These are phyloP conservation scores for Arctium lappa DNA, from an alignment of 129 eudicot species.

Conservation along the genomic window DNA sequence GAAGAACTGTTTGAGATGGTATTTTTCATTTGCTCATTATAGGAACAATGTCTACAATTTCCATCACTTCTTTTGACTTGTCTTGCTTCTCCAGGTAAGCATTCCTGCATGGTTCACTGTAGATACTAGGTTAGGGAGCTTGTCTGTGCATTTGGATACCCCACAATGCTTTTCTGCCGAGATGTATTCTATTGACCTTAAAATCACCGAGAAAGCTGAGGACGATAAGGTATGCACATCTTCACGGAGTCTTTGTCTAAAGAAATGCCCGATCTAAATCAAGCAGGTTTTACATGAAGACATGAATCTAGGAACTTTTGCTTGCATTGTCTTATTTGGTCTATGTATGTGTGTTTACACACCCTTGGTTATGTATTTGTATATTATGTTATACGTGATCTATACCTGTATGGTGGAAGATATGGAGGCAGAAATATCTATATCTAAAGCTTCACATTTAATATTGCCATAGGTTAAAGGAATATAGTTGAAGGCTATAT, in stretches of 20 bases:
- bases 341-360: neutral
- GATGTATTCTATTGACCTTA: constrained; percentile 89
- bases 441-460: neutral
- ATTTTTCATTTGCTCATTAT: constrained; percentile 8
- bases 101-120: constrained; percentile 92
- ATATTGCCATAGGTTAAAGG: neutral
- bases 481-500: neutral
- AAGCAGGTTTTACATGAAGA: too few relatives aligned
- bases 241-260: too few relatives aligned
- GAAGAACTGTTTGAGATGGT: constrained; percentile 97
- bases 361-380: neutral
- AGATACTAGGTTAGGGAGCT: constrained; percentile 89
- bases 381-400: neutral
- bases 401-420: neutral
- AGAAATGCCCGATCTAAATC: too few relatives aligned
- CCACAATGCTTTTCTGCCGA: constrained; percentile 96
- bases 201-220: constrained; percentile 73
- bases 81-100: constrained; percentile 62
- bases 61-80: constrained; percentile 6
- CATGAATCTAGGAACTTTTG: too few relatives aligned
- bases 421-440: neutral
- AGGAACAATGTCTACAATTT: neutral
- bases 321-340: too few relatives aligned
- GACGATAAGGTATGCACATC: constrained; percentile 72
- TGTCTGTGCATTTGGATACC: constrained; percentile 85